These are phyloP conservation scores for Debaryomyces singareniensis DNA, from an alignment of 1,139 yeast genomes.

Conservation along the genomic window DNA sequence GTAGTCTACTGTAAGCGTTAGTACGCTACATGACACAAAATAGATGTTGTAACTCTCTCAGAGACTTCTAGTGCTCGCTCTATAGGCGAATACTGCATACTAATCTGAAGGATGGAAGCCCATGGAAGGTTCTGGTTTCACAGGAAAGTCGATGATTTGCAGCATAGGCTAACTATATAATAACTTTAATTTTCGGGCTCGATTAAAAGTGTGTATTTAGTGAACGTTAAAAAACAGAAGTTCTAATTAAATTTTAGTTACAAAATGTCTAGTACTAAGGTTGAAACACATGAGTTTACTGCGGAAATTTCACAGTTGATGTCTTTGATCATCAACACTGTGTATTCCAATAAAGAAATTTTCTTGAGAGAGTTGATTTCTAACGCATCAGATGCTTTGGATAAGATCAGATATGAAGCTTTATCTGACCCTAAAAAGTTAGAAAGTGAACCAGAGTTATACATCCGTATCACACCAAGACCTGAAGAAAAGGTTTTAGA, in stretches of 20 bases:
- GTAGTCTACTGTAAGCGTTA: too few species aligned
- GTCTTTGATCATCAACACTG: slow-evolving; percentile 99
- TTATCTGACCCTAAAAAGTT: slow-evolving; percentile 86
- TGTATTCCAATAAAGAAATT: slow-evolving; percentile 98
- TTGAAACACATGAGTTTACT: slow-evolving; percentile 93
- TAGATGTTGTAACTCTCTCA: too few species aligned
- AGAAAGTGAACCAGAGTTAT: slow-evolving; percentile 93
- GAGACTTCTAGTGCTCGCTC: too few species aligned
- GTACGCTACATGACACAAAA: too few species aligned
- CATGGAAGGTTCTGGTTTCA: slow-evolving; percentile 24
- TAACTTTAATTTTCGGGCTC: slow-evolving; percentile 1
- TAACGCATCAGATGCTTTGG: slow-evolving; percentile 81
- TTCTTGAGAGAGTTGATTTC: slow-evolving; percentile 98
- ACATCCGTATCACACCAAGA: slow-evolving; percentile 94
- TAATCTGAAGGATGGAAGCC: slow-evolving; percentile 20
- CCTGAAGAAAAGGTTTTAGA: slow-evolving; percentile 93
- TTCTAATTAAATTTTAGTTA: background rate
- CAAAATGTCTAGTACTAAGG: slow-evolving; percentile 51
- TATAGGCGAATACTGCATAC: too few species aligned
- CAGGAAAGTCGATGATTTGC: slow-evolving; percentile 11
- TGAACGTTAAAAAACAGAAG: background rate
- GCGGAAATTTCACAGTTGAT: slow-evolving; percentile 99
- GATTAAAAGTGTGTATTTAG: background rate
- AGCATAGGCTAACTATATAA: slow-evolving; percentile 5
- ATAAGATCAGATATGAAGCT: slow-evolving; percentile 96